These are phyloP conservation scores for Collybia sordida DNA, from an alignment of 768 basidiomycete genomes.

Conservation along the genomic window DNA sequence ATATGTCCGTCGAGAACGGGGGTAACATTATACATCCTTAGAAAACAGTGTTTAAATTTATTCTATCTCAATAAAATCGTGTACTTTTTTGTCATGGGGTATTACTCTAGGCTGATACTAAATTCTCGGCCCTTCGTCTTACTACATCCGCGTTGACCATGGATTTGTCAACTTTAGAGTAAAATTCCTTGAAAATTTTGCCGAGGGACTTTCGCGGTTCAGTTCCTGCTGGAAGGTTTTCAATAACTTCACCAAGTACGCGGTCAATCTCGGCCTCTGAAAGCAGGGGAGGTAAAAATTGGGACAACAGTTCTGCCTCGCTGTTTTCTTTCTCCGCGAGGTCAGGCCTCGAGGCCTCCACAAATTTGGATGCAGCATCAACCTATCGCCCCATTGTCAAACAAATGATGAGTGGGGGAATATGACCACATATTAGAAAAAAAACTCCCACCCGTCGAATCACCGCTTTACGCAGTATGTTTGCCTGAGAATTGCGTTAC, in stretches of 20 bases:
- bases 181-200: conserved; percentile 62
- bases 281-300: conserved; percentile 60
- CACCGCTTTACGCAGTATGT: conserved; percentile 58
- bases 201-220: conserved; percentile 41
- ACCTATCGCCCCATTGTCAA: conserved; percentile 33
- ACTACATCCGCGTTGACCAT: conserved; percentile 58
- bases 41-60: not conserved
- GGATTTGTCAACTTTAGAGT: conserved; percentile 57
- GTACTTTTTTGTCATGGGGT: not conserved
- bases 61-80: not conserved
- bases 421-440: not conserved
- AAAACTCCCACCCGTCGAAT: conserved; percentile 52
- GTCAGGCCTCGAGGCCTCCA: conserved; percentile 57
- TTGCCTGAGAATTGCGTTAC: conserved; percentile 19
- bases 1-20: not conserved
- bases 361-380: conserved; percentile 59
- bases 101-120: conserved; percentile 16
- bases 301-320: conserved; percentile 55
- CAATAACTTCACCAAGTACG: conserved; percentile 43
- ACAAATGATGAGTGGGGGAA: not conserved
- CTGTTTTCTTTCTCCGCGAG: conserved; percentile 60
- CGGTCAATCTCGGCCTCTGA: conserved; percentile 55
- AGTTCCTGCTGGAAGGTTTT: conserved; percentile 21
- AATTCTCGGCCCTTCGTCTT: conserved; percentile 44
- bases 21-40: not conserved